phyloP scores from a whole-genome alignment of 78 protist species.

The Pigoraptor vietnamica region DNA sequence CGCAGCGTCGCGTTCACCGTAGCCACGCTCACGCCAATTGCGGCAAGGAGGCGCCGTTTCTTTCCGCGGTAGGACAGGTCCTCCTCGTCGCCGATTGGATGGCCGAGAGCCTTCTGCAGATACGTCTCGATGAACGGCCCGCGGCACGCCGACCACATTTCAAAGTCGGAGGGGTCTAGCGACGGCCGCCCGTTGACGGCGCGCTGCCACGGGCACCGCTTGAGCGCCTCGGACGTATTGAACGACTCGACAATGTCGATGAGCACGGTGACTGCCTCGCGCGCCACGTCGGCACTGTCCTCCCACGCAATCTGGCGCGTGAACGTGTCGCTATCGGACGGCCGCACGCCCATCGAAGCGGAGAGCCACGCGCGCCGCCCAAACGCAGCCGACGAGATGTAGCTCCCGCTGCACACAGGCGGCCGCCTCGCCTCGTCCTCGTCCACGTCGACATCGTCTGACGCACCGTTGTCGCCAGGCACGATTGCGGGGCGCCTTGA shows the following conservation, averaged over 20 bases:
- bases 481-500: too few relatives aligned
- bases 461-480: too few relatives aligned
- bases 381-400: not conserved
- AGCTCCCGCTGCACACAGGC: not conserved
- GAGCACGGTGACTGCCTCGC: not conserved
- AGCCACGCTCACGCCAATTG: not conserved
- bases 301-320: not conserved
- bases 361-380: not conserved
- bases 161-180: not conserved
- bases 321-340: not conserved
- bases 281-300: not conserved
- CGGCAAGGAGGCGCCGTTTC: not conserved
- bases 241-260: not conserved
- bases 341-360: too few relatives aligned
- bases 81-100: not conserved
- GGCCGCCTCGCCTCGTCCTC: too few relatives aligned
- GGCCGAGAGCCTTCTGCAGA: not conserved
- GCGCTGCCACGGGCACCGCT: not conserved
- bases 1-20: not conserved
- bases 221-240: not conserved
- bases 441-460: not conserved
- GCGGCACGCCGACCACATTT: not conserved
- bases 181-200: not conserved
- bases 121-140: not conserved
- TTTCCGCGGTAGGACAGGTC: not conserved